A percentile compares a stretch with the other conserved stretches of the same genome.
Evolutionary conservation across 495 filamentous ascomycete genomes (phyloP).

Genomic region (Penicillium silybi): DNA sequence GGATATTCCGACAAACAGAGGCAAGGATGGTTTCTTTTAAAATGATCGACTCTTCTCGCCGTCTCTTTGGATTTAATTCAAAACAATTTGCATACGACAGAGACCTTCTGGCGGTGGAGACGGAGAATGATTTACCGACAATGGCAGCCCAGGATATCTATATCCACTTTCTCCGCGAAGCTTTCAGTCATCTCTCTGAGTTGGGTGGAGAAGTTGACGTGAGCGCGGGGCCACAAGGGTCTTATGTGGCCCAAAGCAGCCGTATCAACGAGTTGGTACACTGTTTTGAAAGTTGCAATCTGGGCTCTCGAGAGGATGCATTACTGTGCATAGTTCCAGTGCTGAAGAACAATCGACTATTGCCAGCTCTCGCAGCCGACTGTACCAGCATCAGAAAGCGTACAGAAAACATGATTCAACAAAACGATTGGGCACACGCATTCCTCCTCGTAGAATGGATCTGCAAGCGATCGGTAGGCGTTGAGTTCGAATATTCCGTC

Average conservation of each 20-base stretch:
- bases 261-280: constrained; percentile 23
- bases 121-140: constrained; percentile 18
- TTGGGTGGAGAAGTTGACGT: constrained; percentile 22
- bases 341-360: constrained; percentile 14
- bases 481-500: constrained; percentile 24
- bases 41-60: constrained; percentile 13
- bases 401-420: constrained; percentile 6
- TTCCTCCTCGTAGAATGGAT: constrained; percentile 27
- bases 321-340: constrained; percentile 33
- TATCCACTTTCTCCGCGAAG: constrained; percentile 26
- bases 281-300: constrained; percentile 18
- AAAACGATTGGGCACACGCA: constrained; percentile 20
- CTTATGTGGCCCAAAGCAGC: constrained; percentile 15
- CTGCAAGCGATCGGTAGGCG: constrained; percentile 22
- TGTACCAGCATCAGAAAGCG: constrained; percentile 9
- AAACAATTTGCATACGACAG: constrained; percentile 5
- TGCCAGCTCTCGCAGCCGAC: constrained; percentile 28
- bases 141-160: constrained; percentile 42
- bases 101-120: constrained; percentile 24
- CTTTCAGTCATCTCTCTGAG: constrained; percentile 2
- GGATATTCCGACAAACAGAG: constrained; percentile 33
- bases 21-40: constrained; percentile 22
- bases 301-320: constrained; percentile 36
- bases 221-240: constrained; percentile 9
- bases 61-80: constrained; percentile 22